Evolutionary conservation across 495 filamentous ascomycete genomes (phyloP), one percentile per base, ranked within the genome.

Genomic region (Penicillium pancosmium): DNA sequence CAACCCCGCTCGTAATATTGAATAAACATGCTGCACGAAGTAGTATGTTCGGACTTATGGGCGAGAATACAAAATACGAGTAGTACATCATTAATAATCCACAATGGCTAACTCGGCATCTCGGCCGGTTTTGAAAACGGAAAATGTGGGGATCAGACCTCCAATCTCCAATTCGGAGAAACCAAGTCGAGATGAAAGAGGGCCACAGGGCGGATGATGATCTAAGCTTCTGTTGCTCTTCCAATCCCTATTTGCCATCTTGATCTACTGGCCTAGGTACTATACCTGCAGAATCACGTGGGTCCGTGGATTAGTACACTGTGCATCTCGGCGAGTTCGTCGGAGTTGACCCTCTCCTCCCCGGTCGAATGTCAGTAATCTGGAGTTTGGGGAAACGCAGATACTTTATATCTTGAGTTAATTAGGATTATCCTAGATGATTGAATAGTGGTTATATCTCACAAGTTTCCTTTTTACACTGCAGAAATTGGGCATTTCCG

Each of bases 111-210:
- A 38, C 16, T 44, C 18, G 46, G 46, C 19, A 13, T 25, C 46
- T 48, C 46, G 46, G 23, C 46, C 21, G 46, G 11, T 1, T 48
- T 48, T 5, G 46, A 27, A 27, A 48, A 48, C 46, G 46, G 46
- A n/a, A 13, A 27, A 27, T 11, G 18, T 48, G 46, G 19, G 11
- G 46, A 25, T 33, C 10, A 9, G 12, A 35, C 23, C 50, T 52
- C 34, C 31, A 13, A 13, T 54, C 52, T 54, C 52, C 52, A 54
- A 54, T n/a, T 54, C 15, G 52, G 52, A 54, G 52, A 54, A 54
- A 23, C 23, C 19, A 21, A 21, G 19, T 21, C 19, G 19, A 21
- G 19, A 43, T 8, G 16, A n/a, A n/a, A n/a, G 16, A 43, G 35
- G 4, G 11, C 15, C 10, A 38, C 35, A 38, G 11, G 15, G 36